Base-by-base conservation (phyloP, 345 rosid genomes). In the Gossypium arboreum region DNA sequence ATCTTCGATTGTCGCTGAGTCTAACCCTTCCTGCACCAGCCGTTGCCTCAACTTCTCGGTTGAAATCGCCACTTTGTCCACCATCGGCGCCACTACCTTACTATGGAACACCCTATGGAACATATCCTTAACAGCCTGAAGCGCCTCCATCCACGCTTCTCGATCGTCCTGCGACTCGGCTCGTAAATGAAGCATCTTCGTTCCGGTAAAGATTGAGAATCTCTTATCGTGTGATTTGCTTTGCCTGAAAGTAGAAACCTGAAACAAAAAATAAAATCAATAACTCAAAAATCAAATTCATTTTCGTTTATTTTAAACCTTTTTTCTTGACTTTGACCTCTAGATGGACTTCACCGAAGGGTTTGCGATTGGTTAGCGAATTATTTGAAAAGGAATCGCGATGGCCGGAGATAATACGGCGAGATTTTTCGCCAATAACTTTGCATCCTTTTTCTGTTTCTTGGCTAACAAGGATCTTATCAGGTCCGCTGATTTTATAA, bases 291-390 rank as follows among this genome's bases (percentile, higher is more conserved):
- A 45, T 24, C 39, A 25, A 25, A 57, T 67, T 2, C 22, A 73
- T 9, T 24, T 70, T 68, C 12, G 47, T 76, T 52, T 18, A 9
- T 41, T 56, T 13, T 1, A 6, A 62, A 34, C n/a, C 4, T 27
- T 39, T 62, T 16, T 34, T 18, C 48, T 45, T 45, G 9, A 45
- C 39, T 58, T 16, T 62, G 48, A 93, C 99, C 97, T 94, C 91
- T 78, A 92, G 98, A 80, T 94, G 98, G 78, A 94, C 84, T 91
- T 94, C 99, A 20, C 99, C 99, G 48, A 89, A 81, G 3, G 99
- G 98, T 18, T 88, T 86, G 61, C 91, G 91, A 24, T 82, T 86
- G 44, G 66, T 60, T 79, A 61, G 68, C 88, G 50, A 74, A 29
- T 63, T 45, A 20, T 44, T 71, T 15, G 77, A 51, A 50, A 61